A percentile compares a stretch with the other conserved stretches of the same genome.
Conservation (phyloP, 352 stramenopile species). For the Phytophthora ramorum region DNA sequence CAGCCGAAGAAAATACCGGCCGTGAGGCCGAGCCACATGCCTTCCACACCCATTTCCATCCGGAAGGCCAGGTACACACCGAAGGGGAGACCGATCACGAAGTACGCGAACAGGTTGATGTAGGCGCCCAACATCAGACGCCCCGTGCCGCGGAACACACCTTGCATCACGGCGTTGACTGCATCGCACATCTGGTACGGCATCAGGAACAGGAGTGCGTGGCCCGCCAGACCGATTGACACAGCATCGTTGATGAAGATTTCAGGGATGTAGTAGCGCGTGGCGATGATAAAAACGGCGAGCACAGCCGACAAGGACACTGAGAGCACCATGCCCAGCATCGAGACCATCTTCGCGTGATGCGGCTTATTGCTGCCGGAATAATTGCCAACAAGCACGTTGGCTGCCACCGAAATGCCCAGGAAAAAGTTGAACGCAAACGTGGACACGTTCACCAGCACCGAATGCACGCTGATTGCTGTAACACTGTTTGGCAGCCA, state of each 20-base stretch:
- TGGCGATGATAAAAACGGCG: slow-evolving; percentile 49
- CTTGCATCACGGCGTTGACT: slow-evolving; percentile 80
- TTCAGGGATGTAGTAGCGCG: slow-evolving; percentile 52
- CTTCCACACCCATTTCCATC: slow-evolving; percentile 66
- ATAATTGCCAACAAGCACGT: slow-evolving; percentile 85
- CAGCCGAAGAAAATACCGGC: slow-evolving; percentile 62
- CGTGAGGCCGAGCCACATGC: slow-evolving; percentile 75
- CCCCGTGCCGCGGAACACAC: slow-evolving; percentile 72
- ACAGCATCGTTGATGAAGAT: slow-evolving; percentile 80
- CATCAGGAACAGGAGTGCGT: slow-evolving; percentile 69
- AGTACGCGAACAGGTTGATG: slow-evolving; percentile 79
- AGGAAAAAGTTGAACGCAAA: slow-evolving; percentile 85
- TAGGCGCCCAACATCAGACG: slow-evolving; percentile 58
- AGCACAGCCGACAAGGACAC: slow-evolving; percentile 52
- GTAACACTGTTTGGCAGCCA: slow-evolving; percentile 68
- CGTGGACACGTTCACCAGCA: slow-evolving; percentile 67
- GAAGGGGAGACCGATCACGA: slow-evolving; percentile 70
- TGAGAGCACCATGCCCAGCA: slow-evolving; percentile 68
- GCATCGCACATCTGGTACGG: slow-evolving; percentile 76
- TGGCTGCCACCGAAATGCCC: slow-evolving; percentile 78
- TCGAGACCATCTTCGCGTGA: slow-evolving; percentile 84
- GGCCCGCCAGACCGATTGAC: slow-evolving; percentile 47
- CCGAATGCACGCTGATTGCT: slow-evolving; percentile 77
- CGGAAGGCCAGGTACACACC: slow-evolving; percentile 70
- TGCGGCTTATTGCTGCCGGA: slow-evolving; percentile 81